Conservation (phyloP, 345 rosid genomes). For the Lepidium aucheri region DNA sequence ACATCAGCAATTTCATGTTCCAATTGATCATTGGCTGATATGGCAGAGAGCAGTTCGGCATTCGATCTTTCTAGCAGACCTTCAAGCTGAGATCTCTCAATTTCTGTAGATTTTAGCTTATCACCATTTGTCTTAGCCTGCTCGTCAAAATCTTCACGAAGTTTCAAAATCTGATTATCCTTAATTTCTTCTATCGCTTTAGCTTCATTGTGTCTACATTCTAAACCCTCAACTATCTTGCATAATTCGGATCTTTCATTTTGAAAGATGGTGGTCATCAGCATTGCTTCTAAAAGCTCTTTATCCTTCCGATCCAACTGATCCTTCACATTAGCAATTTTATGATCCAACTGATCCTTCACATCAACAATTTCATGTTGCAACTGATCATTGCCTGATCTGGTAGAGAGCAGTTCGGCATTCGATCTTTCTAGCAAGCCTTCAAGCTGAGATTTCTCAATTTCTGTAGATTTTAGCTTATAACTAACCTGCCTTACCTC, state of each 20-base stretch:
- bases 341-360: slow-evolving; percentile 4
- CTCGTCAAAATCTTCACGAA: slow-evolving; percentile 43
- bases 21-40: slow-evolving; percentile 28
- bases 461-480: slow-evolving; percentile 32
- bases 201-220: slow-evolving; percentile 49
- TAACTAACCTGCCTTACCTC: slow-evolving; percentile 38
- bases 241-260: slow-evolving; percentile 39
- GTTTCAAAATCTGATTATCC: slow-evolving; percentile 40
- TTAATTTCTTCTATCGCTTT: slow-evolving; percentile 39
- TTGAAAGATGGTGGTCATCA: slow-evolving; percentile 28
- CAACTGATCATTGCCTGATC: slow-evolving; percentile 34
- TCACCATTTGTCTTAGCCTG: slow-evolving; percentile 38
- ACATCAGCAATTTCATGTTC: too few relatives aligned
- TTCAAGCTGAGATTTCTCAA: slow-evolving; percentile 32
- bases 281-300: slow-evolving; percentile 37
- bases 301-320: slow-evolving; percentile 38
- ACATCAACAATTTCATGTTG: slow-evolving; percentile 35
- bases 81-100: slow-evolving; percentile 30
- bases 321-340: slow-evolving; percentile 39
- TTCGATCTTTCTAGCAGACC: slow-evolving; percentile 29
- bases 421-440: slow-evolving; percentile 30
- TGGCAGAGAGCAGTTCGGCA: slow-evolving; percentile 33
- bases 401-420: slow-evolving; percentile 34
- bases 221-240: slow-evolving; percentile 43
- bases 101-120: slow-evolving; percentile 32